Conservation (phyloP, 2,329 filamentous ascomycete species). For the Exophiala spinifera region DNA sequence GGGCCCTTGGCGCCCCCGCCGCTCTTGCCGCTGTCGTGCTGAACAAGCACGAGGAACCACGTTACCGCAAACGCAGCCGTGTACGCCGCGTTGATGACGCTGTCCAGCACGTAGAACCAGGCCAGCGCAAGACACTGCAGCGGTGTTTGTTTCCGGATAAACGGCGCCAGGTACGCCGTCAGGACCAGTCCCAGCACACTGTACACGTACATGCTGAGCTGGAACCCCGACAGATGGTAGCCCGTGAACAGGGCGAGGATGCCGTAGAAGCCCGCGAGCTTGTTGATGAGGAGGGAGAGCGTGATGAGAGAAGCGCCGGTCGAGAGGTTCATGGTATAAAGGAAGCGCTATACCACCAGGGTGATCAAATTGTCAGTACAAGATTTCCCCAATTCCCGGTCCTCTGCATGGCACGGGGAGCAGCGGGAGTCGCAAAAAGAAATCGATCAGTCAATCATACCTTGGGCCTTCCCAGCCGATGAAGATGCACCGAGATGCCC, state of each 20-base stretch:
- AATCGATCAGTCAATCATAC: conserved; percentile 30
- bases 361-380: too few relatives aligned
- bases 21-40: conserved; percentile 51
- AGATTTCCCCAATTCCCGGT: too few relatives aligned
- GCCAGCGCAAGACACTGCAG: conserved; percentile 78
- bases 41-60: conserved; percentile 77
- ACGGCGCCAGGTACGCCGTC: conserved; percentile 68
- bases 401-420: too few relatives aligned
- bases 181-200: conserved; percentile 68
- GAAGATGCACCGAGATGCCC: conserved; percentile 36
- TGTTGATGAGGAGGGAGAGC: conserved; percentile 82
- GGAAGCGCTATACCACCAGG: conserved; percentile 83
- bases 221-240: conserved; percentile 74
- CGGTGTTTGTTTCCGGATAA: conserved; percentile 74
- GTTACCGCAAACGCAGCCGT: conserved; percentile 76
- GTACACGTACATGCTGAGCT: conserved; percentile 90
- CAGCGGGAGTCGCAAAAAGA: neutral
- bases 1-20: conserved; percentile 42
- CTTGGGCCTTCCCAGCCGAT: conserved; percentile 51
- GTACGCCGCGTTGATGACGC: conserved; percentile 74
- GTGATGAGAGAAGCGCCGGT: conserved; percentile 83
- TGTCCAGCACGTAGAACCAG: conserved; percentile 82
- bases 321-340: conserved; percentile 80
- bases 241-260: conserved; percentile 85
- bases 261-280: conserved; percentile 85